A percentile compares a stretch with the other conserved stretches of the same genome.
Conservation (phyloP, 2,329 filamentous ascomycete species). For the Chaetomium strumarium region DNA sequence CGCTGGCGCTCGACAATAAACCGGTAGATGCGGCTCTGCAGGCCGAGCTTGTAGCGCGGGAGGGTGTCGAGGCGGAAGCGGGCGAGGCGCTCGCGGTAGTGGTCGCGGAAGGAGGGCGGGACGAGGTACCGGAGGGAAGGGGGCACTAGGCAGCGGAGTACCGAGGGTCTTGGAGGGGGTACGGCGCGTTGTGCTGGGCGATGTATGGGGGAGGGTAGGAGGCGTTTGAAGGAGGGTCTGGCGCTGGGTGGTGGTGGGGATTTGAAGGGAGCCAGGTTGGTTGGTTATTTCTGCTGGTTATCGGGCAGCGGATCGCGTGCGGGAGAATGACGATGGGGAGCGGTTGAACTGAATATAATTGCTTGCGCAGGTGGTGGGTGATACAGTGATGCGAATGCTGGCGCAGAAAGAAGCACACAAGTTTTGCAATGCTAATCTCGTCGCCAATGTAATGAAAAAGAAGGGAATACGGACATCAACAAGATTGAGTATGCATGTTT, state of each 20-base stretch:
- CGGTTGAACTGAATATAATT: too few species aligned
- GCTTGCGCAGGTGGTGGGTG: neutral
- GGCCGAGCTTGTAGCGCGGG: constrained; percentile 60
- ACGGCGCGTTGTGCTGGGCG: constrained; percentile 15
- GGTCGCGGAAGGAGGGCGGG: constrained; percentile 54
- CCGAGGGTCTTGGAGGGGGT: constrained; percentile 30
- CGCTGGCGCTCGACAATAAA: constrained; percentile 62
- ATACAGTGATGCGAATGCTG: too few species aligned
- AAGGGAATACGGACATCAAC: too few species aligned
- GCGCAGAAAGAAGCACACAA: too few species aligned
- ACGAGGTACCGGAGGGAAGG: constrained; percentile 63
- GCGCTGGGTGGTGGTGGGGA: neutral
- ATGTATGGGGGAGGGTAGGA: constrained; percentile 38
- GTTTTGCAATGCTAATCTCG: too few species aligned
- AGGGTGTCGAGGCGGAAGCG: constrained; percentile 70
- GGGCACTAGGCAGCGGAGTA: too few species aligned
- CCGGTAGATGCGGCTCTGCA: constrained; percentile 72
- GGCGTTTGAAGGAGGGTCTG: neutral
- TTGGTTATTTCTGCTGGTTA: neutral
- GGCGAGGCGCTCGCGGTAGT: constrained; percentile 60
- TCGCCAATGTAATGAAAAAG: too few species aligned
- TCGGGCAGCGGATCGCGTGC: neutral
- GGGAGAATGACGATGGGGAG: neutral
- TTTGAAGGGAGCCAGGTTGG: constrained; percentile 10
- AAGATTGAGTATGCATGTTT: too few species aligned